Percentiles rank a stretch among this genome's conserved stretches.
Evolutionary conservation across 2,329 filamentous ascomycete species (phyloP).

Genomic region (Byssoonygena ceratinophila): DNA sequence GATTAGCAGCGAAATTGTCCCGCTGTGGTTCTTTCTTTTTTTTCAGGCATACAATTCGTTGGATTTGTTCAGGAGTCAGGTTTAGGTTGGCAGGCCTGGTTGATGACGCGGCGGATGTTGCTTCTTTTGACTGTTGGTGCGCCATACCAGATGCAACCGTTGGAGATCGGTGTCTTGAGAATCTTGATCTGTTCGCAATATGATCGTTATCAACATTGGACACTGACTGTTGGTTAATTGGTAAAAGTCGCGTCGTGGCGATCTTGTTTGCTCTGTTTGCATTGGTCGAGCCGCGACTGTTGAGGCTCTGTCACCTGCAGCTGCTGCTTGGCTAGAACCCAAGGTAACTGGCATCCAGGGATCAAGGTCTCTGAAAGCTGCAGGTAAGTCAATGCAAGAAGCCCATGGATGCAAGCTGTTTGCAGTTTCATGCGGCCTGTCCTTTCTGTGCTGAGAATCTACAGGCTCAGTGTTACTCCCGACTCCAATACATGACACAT

Average conservation of each 20-base stretch:
- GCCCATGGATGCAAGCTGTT: no score
- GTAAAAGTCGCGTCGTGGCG: not conserved
- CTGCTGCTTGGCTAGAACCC: no score
- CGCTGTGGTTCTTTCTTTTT: no score
- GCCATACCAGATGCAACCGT: not conserved
- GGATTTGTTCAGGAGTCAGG: conserved; percentile 51
- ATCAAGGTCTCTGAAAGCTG: no score
- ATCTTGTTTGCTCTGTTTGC: conserved; percentile 4
- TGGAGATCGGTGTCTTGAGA: not conserved
- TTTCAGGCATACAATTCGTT: conserved; percentile 41
- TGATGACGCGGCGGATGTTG: not conserved
- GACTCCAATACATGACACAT: no score
- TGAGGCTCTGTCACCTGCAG: not conserved
- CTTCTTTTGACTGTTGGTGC: not conserved
- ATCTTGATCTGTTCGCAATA: not conserved
- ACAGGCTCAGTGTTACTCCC: no score
- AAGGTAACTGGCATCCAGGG: no score
- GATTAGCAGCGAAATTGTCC: conserved; percentile 8
- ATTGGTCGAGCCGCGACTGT: not conserved
- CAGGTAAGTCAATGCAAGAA: no score
- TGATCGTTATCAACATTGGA: not conserved
- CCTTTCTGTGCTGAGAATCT: no score
- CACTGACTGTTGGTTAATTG: not conserved
- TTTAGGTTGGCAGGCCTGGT: conserved; percentile 22
- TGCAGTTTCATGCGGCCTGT: no score